These are phyloP conservation scores for Phytophthora lateralis DNA, from an alignment of 352 stramenopile genomes.

Conservation along the genomic window DNA sequence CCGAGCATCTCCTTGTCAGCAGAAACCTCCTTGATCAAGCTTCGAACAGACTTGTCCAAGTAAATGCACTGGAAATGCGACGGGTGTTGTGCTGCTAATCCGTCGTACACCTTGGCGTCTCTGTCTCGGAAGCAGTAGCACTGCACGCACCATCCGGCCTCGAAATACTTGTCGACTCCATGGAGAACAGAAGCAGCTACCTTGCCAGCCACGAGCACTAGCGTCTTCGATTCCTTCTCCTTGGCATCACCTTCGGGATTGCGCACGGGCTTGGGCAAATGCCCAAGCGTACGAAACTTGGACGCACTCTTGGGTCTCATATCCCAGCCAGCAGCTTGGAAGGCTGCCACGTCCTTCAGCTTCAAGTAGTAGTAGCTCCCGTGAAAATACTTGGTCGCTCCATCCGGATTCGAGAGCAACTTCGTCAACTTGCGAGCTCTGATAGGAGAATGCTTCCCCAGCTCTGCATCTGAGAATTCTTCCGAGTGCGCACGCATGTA, in stretches of 20 bases:
- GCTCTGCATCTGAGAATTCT: conserved; percentile 19
- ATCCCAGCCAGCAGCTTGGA: conserved; percentile 23
- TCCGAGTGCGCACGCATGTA: conserved; percentile 20
- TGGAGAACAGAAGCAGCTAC: conserved; percentile 13
- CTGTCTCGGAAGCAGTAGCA: conserved; percentile 27
- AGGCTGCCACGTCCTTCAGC: conserved; percentile 21
- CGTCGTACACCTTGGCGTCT: conserved; percentile 17
- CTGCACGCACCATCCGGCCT: conserved; percentile 25
- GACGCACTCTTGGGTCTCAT: conserved; percentile 27
- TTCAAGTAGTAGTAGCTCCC: conserved; percentile 26
- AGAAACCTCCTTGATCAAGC: conserved; percentile 21
- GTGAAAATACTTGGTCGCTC: conserved; percentile 11
- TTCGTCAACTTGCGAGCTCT: conserved; percentile 22
- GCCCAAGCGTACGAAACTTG: conserved; percentile 23
- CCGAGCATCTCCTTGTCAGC: conserved; percentile 11
- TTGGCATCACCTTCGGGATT: not conserved
- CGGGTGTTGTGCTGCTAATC: conserved; percentile 9
- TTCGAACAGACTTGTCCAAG: conserved; percentile 18
- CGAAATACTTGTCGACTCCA: conserved; percentile 28
- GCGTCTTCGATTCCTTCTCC: conserved; percentile 4
- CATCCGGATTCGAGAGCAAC: conserved; percentile 9
- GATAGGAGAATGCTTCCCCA: conserved; percentile 21
- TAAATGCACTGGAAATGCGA: conserved; percentile 21
- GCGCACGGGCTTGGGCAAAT: conserved; percentile 26
- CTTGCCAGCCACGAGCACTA: conserved; percentile 26